Evolutionary conservation across 2,329 filamentous ascomycete genomes (phyloP).

Genomic region (Fusarium tricinctum): DNA sequence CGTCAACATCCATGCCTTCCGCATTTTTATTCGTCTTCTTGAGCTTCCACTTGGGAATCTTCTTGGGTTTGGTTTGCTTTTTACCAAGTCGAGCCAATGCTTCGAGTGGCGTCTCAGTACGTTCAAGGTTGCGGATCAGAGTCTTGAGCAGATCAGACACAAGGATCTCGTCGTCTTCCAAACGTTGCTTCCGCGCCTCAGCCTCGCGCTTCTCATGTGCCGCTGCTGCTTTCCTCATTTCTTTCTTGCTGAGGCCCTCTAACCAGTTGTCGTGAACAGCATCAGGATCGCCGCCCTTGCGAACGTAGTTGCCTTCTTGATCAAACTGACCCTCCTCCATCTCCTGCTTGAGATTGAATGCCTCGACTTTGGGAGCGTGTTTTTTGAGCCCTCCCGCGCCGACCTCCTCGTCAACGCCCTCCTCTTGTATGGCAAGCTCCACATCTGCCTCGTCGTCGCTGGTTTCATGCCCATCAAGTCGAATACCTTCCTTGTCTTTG

Average conservation of each 20-base stretch:
- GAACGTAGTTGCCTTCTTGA: constrained; percentile 89
- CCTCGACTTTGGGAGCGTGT: constrained; percentile 93
- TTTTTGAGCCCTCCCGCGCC: constrained; percentile 92
- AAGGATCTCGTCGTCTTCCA: constrained; percentile 80
- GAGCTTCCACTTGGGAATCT: constrained; percentile 76
- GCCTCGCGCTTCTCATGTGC: constrained; percentile 88
- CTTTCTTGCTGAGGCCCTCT: constrained; percentile 91
- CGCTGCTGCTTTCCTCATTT: constrained; percentile 88
- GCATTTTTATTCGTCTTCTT: constrained; percentile 73
- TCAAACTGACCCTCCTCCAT: constrained; percentile 95
- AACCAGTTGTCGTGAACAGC: constrained; percentile 94
- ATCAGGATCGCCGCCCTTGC: constrained; percentile 90
- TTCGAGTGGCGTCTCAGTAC: constrained; percentile 88
- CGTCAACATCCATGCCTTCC: constrained; percentile 79
- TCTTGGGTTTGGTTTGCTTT: constrained; percentile 70
- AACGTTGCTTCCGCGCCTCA: constrained; percentile 78
- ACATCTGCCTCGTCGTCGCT: constrained; percentile 77
- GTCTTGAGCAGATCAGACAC: constrained; percentile 80
- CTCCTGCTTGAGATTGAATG: constrained; percentile 93
- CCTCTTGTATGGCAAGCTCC: constrained; percentile 78
- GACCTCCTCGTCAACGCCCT: constrained; percentile 87
- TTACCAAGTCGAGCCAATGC: constrained; percentile 86
- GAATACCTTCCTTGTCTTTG: constrained; percentile 80
- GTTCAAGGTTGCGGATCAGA: constrained; percentile 80
- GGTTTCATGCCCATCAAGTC: constrained; percentile 68